Evolutionary conservation across 2,329 filamentous ascomycete species (phyloP).

Genomic region (Chalaropsis ovoidea): DNA sequence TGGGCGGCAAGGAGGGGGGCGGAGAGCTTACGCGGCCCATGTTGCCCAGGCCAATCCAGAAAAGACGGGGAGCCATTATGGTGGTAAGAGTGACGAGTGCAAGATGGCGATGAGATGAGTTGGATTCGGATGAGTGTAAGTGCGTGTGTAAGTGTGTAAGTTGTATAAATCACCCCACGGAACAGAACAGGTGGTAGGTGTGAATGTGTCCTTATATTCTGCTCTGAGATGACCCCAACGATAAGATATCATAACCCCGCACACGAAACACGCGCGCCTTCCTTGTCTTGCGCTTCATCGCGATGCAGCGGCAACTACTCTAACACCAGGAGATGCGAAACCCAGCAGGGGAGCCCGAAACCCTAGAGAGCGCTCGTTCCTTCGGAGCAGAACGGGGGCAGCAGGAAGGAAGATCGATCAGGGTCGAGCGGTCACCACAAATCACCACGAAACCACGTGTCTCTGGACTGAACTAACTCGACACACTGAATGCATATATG

Average conservation of each 20-base stretch:
- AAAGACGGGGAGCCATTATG: conserved; percentile 29
- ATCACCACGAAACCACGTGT: neutral
- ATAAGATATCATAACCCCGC: neutral
- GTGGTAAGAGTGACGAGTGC: neutral
- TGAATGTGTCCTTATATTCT: neutral
- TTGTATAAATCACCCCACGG: neutral
- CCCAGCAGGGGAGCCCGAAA: neutral
- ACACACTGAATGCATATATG: too few relatives aligned
- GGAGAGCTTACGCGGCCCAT: conserved; percentile 60
- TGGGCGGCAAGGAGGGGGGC: conserved; percentile 13
- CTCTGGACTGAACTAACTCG: neutral
- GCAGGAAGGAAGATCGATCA: neutral
- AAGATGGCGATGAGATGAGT: neutral
- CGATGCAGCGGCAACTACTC: conserved; percentile 2
- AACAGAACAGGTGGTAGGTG: neutral
- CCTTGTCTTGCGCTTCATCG: neutral
- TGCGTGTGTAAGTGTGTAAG: too few relatives aligned
- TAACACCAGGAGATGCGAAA: neutral
- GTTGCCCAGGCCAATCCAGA: conserved; percentile 78
- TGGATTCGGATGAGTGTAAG: neutral
- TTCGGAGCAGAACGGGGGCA: neutral
- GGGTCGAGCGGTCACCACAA: neutral
- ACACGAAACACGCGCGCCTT: neutral
- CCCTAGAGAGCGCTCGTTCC: neutral
- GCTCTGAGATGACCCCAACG: neutral